Evolutionary conservation across 306 rosid genomes (phyloP).

Genomic region (Prunus mume): DNA sequence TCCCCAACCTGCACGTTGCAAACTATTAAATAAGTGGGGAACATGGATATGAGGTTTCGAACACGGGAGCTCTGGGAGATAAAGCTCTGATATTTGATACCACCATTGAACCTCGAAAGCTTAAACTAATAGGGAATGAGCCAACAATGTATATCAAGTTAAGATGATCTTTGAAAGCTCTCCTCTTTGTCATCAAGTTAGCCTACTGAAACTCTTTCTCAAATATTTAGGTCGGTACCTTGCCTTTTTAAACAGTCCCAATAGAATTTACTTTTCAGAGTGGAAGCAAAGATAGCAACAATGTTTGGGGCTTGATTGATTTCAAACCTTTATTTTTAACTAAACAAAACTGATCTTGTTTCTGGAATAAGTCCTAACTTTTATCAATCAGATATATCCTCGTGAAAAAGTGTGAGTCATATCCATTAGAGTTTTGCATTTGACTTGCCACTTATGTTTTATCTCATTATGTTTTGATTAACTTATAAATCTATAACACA

Average conservation of each 20-base stretch:
- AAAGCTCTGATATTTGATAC: background rate
- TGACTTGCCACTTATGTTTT: background rate
- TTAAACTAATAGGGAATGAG: background rate
- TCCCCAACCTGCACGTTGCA: background rate
- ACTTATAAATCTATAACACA: conserved; percentile 4
- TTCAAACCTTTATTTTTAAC: background rate
- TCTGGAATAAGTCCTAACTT: background rate
- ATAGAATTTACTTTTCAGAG: background rate
- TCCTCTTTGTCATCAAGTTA: background rate
- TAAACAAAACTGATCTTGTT: background rate
- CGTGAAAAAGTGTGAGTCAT: background rate
- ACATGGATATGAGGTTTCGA: background rate
- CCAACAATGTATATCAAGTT: background rate
- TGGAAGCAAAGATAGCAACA: background rate
- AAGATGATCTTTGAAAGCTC: background rate
- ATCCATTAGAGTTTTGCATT: background rate
- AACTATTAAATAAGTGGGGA: background rate
- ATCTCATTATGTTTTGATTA: conserved; percentile 3
- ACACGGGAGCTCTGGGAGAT: background rate
- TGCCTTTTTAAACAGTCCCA: background rate
- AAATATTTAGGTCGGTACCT: background rate
- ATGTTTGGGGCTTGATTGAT: background rate
- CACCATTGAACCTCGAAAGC: background rate
- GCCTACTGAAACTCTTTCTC: background rate
- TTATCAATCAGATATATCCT: background rate